Evolutionary conservation across 164 flowering plant genomes (phyloP).

Genomic region (Aristolochia fimbriata): DNA sequence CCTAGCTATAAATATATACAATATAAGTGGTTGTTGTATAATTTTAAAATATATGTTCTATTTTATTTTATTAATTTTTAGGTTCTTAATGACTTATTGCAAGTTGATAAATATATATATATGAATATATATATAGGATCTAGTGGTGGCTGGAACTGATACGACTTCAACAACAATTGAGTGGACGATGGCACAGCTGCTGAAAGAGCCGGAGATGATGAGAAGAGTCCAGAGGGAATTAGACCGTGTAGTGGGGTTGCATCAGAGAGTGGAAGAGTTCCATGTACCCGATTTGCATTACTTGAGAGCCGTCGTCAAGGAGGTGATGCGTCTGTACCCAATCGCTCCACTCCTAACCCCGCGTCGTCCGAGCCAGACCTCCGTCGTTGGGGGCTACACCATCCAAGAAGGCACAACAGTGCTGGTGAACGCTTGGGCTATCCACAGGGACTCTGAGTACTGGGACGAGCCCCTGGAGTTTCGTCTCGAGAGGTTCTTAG

Average conservation of each 20-base stretch:
- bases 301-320: constrained; percentile 11
- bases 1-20: no score
- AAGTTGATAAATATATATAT: no score
- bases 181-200: constrained; percentile 30
- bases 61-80: no score
- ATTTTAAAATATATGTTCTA: no score
- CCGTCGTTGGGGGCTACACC: constrained; percentile 9
- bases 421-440: constrained; percentile 15
- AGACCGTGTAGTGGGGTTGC: constrained; percentile 9
- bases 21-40: no score
- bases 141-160: constrained; percentile 26
- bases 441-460: constrained; percentile 15
- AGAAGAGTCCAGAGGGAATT: constrained; percentile 23
- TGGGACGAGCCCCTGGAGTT: constrained; percentile 17
- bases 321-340: constrained; percentile 13
- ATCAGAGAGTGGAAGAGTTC: constrained; percentile 10
- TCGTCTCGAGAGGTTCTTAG: constrained; percentile 14
- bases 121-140: constrained; percentile 18
- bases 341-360: constrained; percentile 9
- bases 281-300: constrained; percentile 9
- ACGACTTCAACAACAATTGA: constrained; percentile 18
- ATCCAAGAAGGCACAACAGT: constrained; percentile 13
- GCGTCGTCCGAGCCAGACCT: constrained; percentile 6
- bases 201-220: constrained; percentile 21
- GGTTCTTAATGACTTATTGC: no score